A percentile compares a stretch with the other conserved stretches of the same genome.
Conservation (phyloP, 352 stramenopile genomes). For the Phytopythium delawarense region DNA sequence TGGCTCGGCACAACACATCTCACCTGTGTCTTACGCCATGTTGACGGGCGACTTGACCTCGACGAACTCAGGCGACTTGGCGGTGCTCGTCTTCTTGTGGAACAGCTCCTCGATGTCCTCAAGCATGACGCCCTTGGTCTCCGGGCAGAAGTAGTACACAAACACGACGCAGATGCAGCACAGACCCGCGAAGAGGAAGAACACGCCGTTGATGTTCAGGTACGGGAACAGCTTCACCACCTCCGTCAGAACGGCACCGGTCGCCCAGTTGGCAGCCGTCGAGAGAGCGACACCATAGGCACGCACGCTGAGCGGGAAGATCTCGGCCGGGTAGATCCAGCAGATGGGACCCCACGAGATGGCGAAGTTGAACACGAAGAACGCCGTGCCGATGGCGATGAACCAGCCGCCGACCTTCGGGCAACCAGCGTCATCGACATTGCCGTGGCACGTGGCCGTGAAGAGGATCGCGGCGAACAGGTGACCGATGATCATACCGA, state of each 20-base stretch:
- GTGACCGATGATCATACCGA: too few relatives aligned
- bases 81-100: constrained; percentile 16
- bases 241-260: constrained; percentile 18
- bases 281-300: constrained; percentile 25
- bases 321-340: constrained; percentile 9
- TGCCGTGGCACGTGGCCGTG: constrained; percentile 29
- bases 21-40: constrained; percentile 8
- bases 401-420: constrained; percentile 22
- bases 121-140: constrained; percentile 38
- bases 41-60: constrained; percentile 21
- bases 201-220: constrained; percentile 23
- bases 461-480: constrained; percentile 18
- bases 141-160: constrained; percentile 40
- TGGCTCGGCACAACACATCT: too few relatives aligned
- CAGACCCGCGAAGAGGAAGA: constrained; percentile 34
- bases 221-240: constrained; percentile 19
- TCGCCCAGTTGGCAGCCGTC: constrained; percentile 24
- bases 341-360: constrained; percentile 29
- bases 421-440: constrained; percentile 27
- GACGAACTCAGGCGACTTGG: constrained; percentile 22
- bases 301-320: constrained; percentile 2
- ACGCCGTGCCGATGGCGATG: constrained; percentile 32
- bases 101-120: constrained; percentile 42
- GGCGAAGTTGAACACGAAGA: constrained; percentile 40
- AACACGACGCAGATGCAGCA: constrained; percentile 34